A percentile compares a stretch with the other conserved stretches of the same genome.
phyloP scores from a whole-genome alignment of 352 stramenopile species.

The Halophytophthora polymorphica region DNA sequence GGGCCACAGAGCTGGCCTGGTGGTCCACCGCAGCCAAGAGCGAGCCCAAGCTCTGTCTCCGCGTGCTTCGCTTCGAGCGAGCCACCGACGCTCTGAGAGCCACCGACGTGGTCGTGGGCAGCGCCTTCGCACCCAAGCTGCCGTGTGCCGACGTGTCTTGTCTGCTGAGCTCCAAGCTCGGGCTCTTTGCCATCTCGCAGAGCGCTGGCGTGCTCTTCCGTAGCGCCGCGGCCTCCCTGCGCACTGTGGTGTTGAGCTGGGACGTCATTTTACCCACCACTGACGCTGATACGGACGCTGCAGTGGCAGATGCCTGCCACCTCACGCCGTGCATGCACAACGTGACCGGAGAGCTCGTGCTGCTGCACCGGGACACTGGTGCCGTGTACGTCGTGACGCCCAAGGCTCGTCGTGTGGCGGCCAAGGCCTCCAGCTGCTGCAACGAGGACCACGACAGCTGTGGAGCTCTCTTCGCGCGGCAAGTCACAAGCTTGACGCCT shows the following conservation, averaged over 20 bases:
- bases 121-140: conserved; percentile 36
- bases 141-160: conserved; percentile 28
- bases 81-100: conserved; percentile 62
- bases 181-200: conserved; percentile 69
- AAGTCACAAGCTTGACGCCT: conserved; percentile 22
- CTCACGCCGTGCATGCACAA: conserved; percentile 53
- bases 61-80: conserved; percentile 68
- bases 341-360: conserved; percentile 74
- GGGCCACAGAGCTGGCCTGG: conserved; percentile 65
- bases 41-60: conserved; percentile 61
- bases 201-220: conserved; percentile 53
- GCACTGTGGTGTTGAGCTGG: conserved; percentile 42
- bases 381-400: conserved; percentile 43
- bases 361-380: conserved; percentile 32
- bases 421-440: conserved; percentile 3
- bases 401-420: conserved; percentile 2
- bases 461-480: conserved; percentile 17
- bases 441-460: conserved; percentile 6
- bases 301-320: conserved; percentile 2
- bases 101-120: conserved; percentile 74
- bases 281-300: neutral
- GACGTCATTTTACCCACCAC: conserved; percentile 10
- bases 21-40: conserved; percentile 67
- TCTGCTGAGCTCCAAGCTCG: conserved; percentile 55
- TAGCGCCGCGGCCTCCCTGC: conserved; percentile 41